Evolutionary conservation across 2,329 filamentous ascomycete genomes (phyloP).

Genomic region (Curvularia spicifera): DNA sequence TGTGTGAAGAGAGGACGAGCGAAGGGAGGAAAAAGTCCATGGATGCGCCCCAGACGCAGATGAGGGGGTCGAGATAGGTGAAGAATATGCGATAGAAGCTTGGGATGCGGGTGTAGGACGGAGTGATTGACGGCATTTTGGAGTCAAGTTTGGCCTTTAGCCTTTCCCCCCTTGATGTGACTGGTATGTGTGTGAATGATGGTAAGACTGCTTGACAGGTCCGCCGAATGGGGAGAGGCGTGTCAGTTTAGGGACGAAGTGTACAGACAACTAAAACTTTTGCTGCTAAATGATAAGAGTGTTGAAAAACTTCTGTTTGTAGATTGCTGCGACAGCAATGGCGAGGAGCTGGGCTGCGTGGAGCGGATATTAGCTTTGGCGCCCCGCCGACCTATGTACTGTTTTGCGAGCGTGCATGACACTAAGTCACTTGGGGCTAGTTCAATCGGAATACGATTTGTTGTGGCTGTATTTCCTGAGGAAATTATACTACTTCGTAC

Average conservation of each 20-base stretch:
- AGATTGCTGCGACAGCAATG: background rate
- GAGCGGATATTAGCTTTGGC: conserved; percentile 1
- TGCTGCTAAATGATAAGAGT: too few species aligned
- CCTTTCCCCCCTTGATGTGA: background rate
- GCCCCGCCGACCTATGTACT: background rate
- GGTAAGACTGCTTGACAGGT: background rate
- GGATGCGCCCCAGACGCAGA: conserved; percentile 36
- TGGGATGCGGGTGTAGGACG: conserved; percentile 12
- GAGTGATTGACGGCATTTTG: conserved; percentile 3
- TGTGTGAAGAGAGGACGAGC: conserved; percentile 30
- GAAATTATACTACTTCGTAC: background rate
- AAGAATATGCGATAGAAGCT: conserved; percentile 38
- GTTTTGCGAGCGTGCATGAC: background rate
- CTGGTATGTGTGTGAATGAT: background rate
- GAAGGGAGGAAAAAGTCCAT: conserved; percentile 36
- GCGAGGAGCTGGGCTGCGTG: background rate
- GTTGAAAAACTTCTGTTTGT: background rate
- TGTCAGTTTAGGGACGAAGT: background rate
- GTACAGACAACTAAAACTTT: background rate
- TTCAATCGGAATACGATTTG: too few species aligned
- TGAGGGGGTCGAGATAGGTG: conserved; percentile 35
- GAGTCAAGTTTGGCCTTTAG: background rate
- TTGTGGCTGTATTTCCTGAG: background rate
- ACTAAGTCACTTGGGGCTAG: conserved; percentile 5
- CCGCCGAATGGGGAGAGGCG: background rate